Base-by-base conservation (phyloP, 2,329 filamentous ascomycete species). In the Venturia carpophila region DNA sequence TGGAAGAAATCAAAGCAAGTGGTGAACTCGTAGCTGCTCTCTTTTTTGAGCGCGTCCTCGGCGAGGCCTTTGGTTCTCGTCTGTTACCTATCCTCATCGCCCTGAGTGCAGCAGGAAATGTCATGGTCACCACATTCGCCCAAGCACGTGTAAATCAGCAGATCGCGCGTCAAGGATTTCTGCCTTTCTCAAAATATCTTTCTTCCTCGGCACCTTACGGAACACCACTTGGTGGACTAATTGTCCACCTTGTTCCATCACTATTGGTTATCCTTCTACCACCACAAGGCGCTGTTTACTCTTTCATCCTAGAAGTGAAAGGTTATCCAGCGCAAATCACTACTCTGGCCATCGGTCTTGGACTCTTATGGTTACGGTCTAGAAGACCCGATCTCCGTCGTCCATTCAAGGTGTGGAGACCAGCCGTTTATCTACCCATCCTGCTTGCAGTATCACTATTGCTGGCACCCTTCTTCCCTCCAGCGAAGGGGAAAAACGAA, bases 241-340 rank as follows among this genome's bases (percentile, higher is more conserved):
- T 90, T 3, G 79, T 90, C 1, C 87, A 90, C 69, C 90, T 84
- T 69, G 78, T 91, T 39, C 87, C 87, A 0, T 89, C 87, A 0
- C 69, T 88, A 0, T 75, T 90, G 0, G 86, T 90, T 3, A 89
- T 91, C 62, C 74, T 80, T 0, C 76, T 89, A 0, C 87, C 87
- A 0, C 86, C 87, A 0, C 84, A 86, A 0, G 79, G 80, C 3
- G 83, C 87, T 60, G 84, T 88, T 0, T 91, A 90, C 73, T 86
- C 84, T 11, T 89, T 91, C 69, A 90, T 91, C 37, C 76, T 90
- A 0, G 87, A 91, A 60, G 84, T 90, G 0, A 87, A 90, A 70
- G 86, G 84, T 0, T 90, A 90, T 68, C 83, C 87, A 0, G 84
- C 79, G 0, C 84, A 88, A 66, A 77, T 90, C 17, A 81, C 87